Percentiles rank a stretch among this genome's conserved stretches.
These are phyloP conservation scores for Pseudopediastrum boryanum DNA, from an alignment of 139 green algal genomes.

Conservation along the genomic window DNA sequence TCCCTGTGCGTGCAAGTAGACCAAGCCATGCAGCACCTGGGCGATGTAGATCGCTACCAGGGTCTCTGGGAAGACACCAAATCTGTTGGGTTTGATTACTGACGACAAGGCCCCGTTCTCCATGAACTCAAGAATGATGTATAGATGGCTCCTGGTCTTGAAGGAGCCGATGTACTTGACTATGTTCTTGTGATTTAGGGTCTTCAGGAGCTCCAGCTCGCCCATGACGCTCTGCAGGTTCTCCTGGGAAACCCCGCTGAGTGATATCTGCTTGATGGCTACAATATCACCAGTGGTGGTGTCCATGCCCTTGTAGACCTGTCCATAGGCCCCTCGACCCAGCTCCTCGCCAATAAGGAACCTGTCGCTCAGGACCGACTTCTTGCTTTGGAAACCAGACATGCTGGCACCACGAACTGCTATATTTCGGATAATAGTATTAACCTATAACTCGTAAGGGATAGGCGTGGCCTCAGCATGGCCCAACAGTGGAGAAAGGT, in stretches of 20 bases:
- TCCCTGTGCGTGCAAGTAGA: constrained; percentile 92
- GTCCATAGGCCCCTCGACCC: constrained; percentile 86
- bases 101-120: constrained; percentile 88
- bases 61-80: constrained; percentile 89
- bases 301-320: constrained; percentile 93
- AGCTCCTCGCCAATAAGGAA: constrained; percentile 88
- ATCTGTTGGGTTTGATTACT: constrained; percentile 91
- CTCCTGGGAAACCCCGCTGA: constrained; percentile 71
- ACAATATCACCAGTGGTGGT: constrained; percentile 83
- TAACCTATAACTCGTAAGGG: too few relatives aligned
- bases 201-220: constrained; percentile 92
- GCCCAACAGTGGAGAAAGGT: too few relatives aligned
- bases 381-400: too few relatives aligned
- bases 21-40: constrained; percentile 79
- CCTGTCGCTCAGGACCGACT: too few relatives aligned
- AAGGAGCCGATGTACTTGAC: constrained; percentile 96
- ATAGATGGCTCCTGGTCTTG: constrained; percentile 87
- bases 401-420: too few relatives aligned
- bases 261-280: constrained; percentile 93
- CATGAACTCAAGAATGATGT: constrained; percentile 98
- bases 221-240: constrained; percentile 75
- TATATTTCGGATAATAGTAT: too few relatives aligned
- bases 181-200: constrained; percentile 95
- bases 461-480: too few relatives aligned
- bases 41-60: constrained; percentile 91